phyloP scores from a whole-genome alignment of 768 basidiomycete genomes.

The Termitomyces sp. region DNA sequence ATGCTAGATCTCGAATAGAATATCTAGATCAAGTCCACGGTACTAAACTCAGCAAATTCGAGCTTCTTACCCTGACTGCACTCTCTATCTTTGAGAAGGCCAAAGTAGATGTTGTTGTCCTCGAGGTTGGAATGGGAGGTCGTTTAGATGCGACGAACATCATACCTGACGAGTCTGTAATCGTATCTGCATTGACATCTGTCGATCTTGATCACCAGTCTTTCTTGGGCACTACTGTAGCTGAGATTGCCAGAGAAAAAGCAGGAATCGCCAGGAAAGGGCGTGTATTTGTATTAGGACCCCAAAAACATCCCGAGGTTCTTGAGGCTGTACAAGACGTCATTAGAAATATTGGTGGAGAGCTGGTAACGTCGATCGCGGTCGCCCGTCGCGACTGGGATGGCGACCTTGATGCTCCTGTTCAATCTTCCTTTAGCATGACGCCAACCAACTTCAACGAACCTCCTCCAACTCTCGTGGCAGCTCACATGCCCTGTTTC shows the following conservation, averaged over 20 bases:
- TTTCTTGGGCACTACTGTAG: constrained; percentile 77
- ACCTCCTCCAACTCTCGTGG: constrained; percentile 41
- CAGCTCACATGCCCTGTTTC: constrained; percentile 42
- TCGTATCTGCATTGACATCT: constrained; percentile 79
- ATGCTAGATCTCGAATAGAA: constrained; percentile 46
- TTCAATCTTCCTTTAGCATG: constrained; percentile 28
- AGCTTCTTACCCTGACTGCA: constrained; percentile 81
- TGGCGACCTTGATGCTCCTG: constrained; percentile 30
- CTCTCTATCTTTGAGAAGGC: constrained; percentile 68
- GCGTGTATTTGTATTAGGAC: constrained; percentile 63
- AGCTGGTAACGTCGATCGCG: constrained; percentile 32
- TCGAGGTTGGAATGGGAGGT: constrained; percentile 97
- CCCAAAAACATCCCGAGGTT: constrained; percentile 54
- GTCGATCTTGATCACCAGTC: constrained; percentile 94
- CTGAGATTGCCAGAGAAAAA: constrained; percentile 79
- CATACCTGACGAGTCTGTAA: constrained; percentile 62
- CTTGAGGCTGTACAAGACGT: constrained; percentile 38
- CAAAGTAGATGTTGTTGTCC: constrained; percentile 74
- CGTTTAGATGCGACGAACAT: constrained; percentile 91
- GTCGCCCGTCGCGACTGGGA: constrained; percentile 36
- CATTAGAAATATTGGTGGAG: constrained; percentile 41
- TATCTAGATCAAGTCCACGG: constrained; percentile 38
- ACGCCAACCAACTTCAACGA: constrained; percentile 23
- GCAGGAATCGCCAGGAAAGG: constrained; percentile 70
- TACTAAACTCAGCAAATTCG: constrained; percentile 69